Conservation (phyloP, 495 filamentous ascomycete species). For the Neurospora tetrasperma region DNA sequence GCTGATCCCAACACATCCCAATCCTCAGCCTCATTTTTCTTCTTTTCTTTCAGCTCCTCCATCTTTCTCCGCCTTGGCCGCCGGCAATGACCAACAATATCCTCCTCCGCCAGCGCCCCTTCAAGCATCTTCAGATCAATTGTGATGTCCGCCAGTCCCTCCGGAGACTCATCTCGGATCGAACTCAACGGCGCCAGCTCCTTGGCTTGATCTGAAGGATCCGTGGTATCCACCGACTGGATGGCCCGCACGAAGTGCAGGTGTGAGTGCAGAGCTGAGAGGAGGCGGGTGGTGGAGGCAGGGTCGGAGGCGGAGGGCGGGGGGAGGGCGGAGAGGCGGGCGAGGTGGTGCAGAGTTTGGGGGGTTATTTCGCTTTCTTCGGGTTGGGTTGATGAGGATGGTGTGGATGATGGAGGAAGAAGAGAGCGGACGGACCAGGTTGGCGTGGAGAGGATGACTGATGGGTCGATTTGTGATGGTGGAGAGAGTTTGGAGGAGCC, state of each 20-base stretch:
- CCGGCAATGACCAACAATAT: constrained; percentile 30
- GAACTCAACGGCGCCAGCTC: constrained; percentile 57
- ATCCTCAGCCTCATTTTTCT: constrained; percentile 33
- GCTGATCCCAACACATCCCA: constrained; percentile 64
- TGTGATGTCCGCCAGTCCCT: constrained; percentile 30
- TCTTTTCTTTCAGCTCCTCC: constrained; percentile 8
- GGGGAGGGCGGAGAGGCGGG: constrained; percentile 82
- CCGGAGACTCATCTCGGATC: constrained; percentile 70
- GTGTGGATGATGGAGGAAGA: constrained; percentile 41
- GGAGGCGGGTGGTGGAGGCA: constrained; percentile 50
- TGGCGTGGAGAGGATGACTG: constrained; percentile 53
- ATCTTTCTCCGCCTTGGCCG: constrained; percentile 33
- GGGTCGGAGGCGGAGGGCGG: constrained; percentile 40
- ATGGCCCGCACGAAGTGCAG: constrained; percentile 82
- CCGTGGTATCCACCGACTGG: constrained; percentile 64
- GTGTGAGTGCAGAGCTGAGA: constrained; percentile 67
- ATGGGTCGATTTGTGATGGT: constrained; percentile 5
- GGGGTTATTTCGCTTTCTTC: constrained; percentile 27
- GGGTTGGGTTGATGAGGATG: background rate
- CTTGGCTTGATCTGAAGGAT: constrained; percentile 3
- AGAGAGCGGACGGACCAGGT: constrained; percentile 81
- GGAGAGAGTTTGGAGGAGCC: constrained; percentile 3
- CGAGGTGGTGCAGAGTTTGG: constrained; percentile 62
- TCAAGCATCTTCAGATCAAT: constrained; percentile 31
- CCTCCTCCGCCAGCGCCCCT: constrained; percentile 31